Conservation (phyloP, 257 asterid species). For the Echium plantagineum region DNA sequence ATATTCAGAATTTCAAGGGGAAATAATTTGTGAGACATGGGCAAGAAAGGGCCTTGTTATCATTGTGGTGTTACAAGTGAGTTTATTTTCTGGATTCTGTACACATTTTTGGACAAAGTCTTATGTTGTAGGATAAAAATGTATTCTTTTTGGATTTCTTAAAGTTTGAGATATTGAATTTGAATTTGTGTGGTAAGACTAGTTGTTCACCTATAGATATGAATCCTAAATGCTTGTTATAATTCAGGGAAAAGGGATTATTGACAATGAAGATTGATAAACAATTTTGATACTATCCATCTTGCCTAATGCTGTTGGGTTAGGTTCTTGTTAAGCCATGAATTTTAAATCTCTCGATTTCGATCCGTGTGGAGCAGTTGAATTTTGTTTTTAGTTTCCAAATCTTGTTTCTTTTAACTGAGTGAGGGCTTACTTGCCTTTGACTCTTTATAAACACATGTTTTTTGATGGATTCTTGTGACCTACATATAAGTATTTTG, state of each 20-base stretch:
- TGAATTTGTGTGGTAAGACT: conserved; percentile 22
- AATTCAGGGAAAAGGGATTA: conserved; percentile 14
- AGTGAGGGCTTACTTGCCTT: conserved; percentile 5
- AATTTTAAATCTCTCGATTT: conserved; percentile 11
- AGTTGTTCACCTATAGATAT: conserved; percentile 1
- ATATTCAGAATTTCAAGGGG: conserved; percentile 15
- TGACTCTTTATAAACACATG: conserved; percentile 13
- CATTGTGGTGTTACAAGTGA: conserved; percentile 99
- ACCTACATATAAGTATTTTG: too few relatives aligned
- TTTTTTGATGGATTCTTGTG: background rate
- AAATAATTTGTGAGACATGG: conserved; percentile 46
- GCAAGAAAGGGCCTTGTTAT: conserved; percentile 99
- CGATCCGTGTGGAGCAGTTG: background rate
- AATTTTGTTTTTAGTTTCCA: conserved; percentile 5
- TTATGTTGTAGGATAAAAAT: conserved; percentile 7
- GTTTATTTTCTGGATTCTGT: conserved; percentile 22
- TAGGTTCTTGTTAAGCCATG: background rate
- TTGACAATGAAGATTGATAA: conserved; percentile 20
- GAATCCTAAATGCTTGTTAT: conserved; percentile 21
- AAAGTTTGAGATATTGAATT: conserved; percentile 13
- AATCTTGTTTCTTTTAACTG: background rate
- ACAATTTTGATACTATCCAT: conserved; percentile 20
- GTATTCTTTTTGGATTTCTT: conserved; percentile 16
- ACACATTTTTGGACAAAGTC: conserved; percentile 6
- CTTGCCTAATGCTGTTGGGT: conserved; percentile 4